Conservation (phyloP, 2,329 filamentous ascomycete genomes). For the Penicillium sp. region DNA sequence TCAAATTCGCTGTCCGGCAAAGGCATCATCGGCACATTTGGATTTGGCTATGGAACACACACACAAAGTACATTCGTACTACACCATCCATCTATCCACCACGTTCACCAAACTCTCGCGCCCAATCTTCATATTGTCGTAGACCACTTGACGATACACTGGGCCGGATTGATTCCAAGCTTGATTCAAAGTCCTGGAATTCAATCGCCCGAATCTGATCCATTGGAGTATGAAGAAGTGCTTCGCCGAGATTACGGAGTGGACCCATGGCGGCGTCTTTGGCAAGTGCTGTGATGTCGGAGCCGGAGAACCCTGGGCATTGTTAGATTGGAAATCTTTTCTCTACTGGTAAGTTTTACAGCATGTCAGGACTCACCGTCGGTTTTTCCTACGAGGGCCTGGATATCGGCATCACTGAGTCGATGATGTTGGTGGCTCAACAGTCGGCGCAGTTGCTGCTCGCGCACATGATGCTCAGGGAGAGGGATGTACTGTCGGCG, state of each 20-base stretch:
- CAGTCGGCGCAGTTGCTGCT: constrained; percentile 70
- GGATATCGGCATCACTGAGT: constrained; percentile 65
- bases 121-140: constrained; percentile 91
- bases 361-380: constrained; percentile 54
- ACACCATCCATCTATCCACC: constrained; percentile 54
- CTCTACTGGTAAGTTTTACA: neutral
- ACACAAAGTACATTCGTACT: too few relatives aligned
- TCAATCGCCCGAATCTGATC: constrained; percentile 87
- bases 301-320: constrained; percentile 83
- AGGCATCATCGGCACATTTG: too few relatives aligned
- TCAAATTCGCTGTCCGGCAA: too few relatives aligned
- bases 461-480: constrained; percentile 76
- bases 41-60: too few relatives aligned
- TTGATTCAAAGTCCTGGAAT: constrained; percentile 75
- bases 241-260: constrained; percentile 80
- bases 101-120: constrained; percentile 83
- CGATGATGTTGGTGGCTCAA: constrained; percentile 83
- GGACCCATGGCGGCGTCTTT: constrained; percentile 99
- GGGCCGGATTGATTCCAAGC: constrained; percentile 76
- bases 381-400: constrained; percentile 68
- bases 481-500: constrained; percentile 92
- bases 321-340: neutral
- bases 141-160: constrained; percentile 82
- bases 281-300: constrained; percentile 90
- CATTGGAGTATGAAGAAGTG: constrained; percentile 82